These are phyloP conservation scores for Entonaema liquescens DNA, from an alignment of 495 filamentous ascomycete species.

Conservation along the genomic window DNA sequence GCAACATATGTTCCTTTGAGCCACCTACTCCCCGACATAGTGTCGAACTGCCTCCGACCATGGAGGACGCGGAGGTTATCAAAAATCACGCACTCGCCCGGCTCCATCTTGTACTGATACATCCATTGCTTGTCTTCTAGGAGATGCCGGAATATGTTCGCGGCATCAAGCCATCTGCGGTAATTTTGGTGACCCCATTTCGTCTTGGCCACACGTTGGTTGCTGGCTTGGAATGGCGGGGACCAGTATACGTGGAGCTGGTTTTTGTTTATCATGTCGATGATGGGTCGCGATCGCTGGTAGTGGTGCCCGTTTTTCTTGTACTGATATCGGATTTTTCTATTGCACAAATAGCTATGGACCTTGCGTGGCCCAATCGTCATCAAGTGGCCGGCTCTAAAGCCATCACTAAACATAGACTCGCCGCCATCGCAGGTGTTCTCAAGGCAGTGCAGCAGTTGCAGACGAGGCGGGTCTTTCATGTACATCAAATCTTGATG, in stretches of 20 bases:
- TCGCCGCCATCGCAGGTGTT: slow-evolving; percentile 79
- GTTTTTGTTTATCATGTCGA: slow-evolving; percentile 52
- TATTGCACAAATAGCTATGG: slow-evolving; percentile 51
- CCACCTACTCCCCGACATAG: slow-evolving; percentile 71
- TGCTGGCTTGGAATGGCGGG: slow-evolving; percentile 52
- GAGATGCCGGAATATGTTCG: slow-evolving; percentile 53
- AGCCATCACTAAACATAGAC: slow-evolving; percentile 80
- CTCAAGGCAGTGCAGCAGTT: slow-evolving; percentile 85
- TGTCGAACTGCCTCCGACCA: slow-evolving; percentile 76
- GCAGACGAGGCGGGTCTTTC: slow-evolving; percentile 76
- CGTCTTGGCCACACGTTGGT: neutral
- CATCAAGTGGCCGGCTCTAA: slow-evolving; percentile 65
- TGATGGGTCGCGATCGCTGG: slow-evolving; percentile 60
- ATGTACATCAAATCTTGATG: slow-evolving; percentile 97
- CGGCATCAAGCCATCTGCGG: slow-evolving; percentile 50
- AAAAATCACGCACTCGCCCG: slow-evolving; percentile 87
- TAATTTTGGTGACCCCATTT: slow-evolving; percentile 5
- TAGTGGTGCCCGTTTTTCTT: slow-evolving; percentile 70
- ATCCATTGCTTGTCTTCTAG: slow-evolving; percentile 60
- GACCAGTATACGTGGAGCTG: slow-evolving; percentile 71
- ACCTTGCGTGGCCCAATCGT: slow-evolving; percentile 31
- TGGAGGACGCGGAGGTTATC: slow-evolving; percentile 83
- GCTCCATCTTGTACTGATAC: slow-evolving; percentile 75
- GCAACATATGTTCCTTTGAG: slow-evolving; percentile 86
- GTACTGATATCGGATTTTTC: slow-evolving; percentile 73